Base-by-base conservation (phyloP, 352 stramenopile genomes). In the Pythium volutum region DNA sequence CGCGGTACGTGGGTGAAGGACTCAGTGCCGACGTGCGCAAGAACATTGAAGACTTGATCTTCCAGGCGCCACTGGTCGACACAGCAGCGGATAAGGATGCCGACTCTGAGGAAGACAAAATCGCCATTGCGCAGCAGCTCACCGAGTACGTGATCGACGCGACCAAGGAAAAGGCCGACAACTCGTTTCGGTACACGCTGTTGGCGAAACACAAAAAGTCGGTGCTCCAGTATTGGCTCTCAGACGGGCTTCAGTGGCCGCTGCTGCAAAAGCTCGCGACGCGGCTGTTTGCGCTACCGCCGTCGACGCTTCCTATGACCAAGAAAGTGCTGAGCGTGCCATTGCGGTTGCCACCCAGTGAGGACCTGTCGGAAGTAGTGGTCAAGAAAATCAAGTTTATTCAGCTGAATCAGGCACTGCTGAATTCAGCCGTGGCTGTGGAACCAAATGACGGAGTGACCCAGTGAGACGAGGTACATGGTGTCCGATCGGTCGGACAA, bases 1-100 rank as follows among this genome's bases (percentile, higher is more conserved):
- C 71, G 55, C 66, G 69, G 70, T 66, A 56, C 75, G 25, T 60
- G 72, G 55, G 76, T 65, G 61, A 71, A 79, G 71, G 71, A 68
- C 65, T 74, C 65, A 51, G 62, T 55, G 26, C 33, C 64, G 55
- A 79, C 18, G 65, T 74, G 23, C 68, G 71, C 22, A 72, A 79
- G 36, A 65, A 55, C 54, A 56, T 74, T 15, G 71, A 79, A 36
- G 68, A 79, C 33, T 31, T 62, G 10, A 62, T 79, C 29, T 76
- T 70, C 47, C 52, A 64, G 18, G 55, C 58, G 20, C 67, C 70
- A 38, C 16, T 41, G 43, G 23, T 58, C 27, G 50, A 69, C 7
- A 43, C 38, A 1, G 34, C 8, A 23, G 39, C 11, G 6, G 36
- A 43, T 18, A 34, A 41, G 9, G 29, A 62, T 22, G 20, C 20